A percentile compares a stretch with the other conserved stretches of the same genome.
phyloP scores from a whole-genome alignment of 2,329 filamentous ascomycete species.

The Neonectria hederae region DNA sequence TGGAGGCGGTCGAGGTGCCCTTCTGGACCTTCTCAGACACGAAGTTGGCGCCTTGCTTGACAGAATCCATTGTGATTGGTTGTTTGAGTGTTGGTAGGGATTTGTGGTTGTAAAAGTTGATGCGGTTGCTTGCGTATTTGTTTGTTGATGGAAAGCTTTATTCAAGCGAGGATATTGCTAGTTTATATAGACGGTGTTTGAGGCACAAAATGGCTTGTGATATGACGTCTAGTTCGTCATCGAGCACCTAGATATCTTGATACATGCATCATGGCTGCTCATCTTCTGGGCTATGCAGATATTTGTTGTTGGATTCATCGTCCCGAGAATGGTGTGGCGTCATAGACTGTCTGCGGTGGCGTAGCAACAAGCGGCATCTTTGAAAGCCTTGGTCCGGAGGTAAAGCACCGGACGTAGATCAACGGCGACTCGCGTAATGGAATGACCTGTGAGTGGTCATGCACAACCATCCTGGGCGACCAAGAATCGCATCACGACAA shows the following conservation, averaged over 20 bases:
- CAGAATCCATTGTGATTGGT: conserved; percentile 57
- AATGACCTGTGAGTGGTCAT: too few species aligned
- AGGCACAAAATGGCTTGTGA: not conserved
- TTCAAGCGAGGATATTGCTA: not conserved
- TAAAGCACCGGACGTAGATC: not conserved
- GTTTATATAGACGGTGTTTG: not conserved
- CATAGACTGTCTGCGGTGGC: not conserved
- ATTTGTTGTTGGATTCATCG: not conserved
- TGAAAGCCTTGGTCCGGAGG: not conserved
- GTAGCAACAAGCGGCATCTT: not conserved
- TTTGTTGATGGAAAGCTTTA: not conserved
- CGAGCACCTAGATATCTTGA: not conserved
- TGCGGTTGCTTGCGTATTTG: not conserved
- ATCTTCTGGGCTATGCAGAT: not conserved
- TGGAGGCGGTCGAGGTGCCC: conserved; percentile 63
- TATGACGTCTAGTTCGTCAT: not conserved
- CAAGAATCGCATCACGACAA: not conserved
- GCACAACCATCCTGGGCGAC: too few species aligned
- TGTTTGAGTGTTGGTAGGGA: conserved; percentile 21
- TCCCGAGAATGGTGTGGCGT: not conserved
- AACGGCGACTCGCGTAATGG: not conserved
- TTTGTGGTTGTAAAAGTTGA: not conserved
- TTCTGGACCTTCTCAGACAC: conserved; percentile 70
- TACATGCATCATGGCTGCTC: not conserved
- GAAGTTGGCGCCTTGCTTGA: conserved; percentile 73